Evolutionary conservation across 345 rosid species (phyloP), one percentile per base, ranked within the genome.

Genomic region (Arabis hirsuta): DNA sequence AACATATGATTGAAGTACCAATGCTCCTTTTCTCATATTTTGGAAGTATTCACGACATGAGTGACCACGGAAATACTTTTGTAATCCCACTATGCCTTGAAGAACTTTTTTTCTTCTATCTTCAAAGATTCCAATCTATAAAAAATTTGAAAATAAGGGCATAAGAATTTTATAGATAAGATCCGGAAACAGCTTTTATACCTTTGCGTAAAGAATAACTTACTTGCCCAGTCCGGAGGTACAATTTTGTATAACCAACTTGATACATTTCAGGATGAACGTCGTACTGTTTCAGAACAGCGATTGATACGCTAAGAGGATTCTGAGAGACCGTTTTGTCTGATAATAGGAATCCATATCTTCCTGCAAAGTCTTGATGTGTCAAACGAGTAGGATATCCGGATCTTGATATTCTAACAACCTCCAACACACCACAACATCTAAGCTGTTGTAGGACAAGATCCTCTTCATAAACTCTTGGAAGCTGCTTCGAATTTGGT

Each of bases 301-400:
- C 88, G 52, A 91, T 87, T 13, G 97, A 89, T 71, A 81, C 38
- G 73, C 89, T 91, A 76, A 94, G 80, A 55, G 96, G 90, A 77
- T 95, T 96, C 82, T 55, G 82, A 56, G 79, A 65, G 32, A 80
- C 78, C 55, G 50, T 80, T 73, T 39, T 58, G 57, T 83, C 92
- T 50, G 12, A 22, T 44, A 91, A 87, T 38, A 91, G 77, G 75
- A 88, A 78, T 3, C 93, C 96, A 36, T 88, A 95, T 86, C 99
- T 87, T 82, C 72, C 83, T 19, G 97, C 83, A 65, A 94, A 91
- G 69, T 89, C 88, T 78, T 85, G 95, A 79, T 94, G 97, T 2
- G 91, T 86, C 80, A 91, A 81, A 71, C 94, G 88, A 56, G 90
- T 87, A 22, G 97, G 97, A 77, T 85, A 95, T 63, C 97, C 96